Evolutionary conservation across 2,329 filamentous ascomycete species (phyloP), one percentile per base, ranked within the genome.

Genomic region (Trichoderma harzianum): DNA sequence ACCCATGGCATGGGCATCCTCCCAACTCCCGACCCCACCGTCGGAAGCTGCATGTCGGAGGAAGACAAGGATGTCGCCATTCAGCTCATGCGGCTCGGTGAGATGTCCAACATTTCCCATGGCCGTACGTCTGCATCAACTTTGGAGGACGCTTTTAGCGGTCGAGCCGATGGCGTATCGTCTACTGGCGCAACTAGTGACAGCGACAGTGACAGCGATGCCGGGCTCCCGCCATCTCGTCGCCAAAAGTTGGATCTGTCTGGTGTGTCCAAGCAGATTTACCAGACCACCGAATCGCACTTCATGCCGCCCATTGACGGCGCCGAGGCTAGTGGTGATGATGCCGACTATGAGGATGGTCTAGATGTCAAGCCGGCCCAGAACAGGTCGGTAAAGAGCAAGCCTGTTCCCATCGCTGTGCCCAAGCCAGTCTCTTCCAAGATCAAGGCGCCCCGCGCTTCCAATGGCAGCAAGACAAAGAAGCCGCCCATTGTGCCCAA

Each of bases 21-120:
- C 74, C 95, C 95, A 24, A 99, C 96, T 2, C 96, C 96, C 30
- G 96, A 98, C 77, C 95, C 95, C n/a, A 99, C 96, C 14, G 93
- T 98, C 76, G 93, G 93, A 69, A 98, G 95, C 83, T 97, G 94
- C 81, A 95, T 99, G 81, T 98, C 95, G 16, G 96, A 99, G 80
- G 96, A 99, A 82, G 89, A 91, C 76, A 91, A 91, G 79, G 96
- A 99, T 82, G 96, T 98, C 74, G 96, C 96, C 71, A 91, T 98
- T 79, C 96, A 98, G 83, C 86, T 99, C 78, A 98, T 99, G 91
- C 92, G 95, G 76, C 88, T 99, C 69, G 95, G 96, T 60, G 95
- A 98, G 80, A 93, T 95, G 76, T 96, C 94, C 71, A 97, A 97
- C 80, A 92, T 97, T 78, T 97, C 94, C 2, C 93, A 97, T 78